phyloP scores from a whole-genome alignment of 257 asterid species.

The Eucommia ulmoides region DNA sequence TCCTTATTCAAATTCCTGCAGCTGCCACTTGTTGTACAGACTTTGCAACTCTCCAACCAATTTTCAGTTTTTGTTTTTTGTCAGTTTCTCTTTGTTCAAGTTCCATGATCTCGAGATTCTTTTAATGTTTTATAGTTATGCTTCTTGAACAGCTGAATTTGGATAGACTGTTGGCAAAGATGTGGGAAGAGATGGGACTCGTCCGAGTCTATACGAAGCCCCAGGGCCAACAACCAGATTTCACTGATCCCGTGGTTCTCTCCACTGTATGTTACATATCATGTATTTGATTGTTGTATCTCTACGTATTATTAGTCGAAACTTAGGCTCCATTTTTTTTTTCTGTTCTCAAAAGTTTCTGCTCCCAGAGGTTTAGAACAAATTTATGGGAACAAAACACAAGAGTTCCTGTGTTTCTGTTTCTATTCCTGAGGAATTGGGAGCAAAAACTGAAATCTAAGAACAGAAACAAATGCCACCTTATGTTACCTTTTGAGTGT shows the following conservation, averaged over 20 bases:
- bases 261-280: conserved; percentile 70
- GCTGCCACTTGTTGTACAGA: not conserved
- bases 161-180: conserved; percentile 68
- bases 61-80: not conserved
- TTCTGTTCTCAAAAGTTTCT: no score
- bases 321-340: no score
- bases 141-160: conserved; percentile 58
- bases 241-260: conserved; percentile 90
- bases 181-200: conserved; percentile 94
- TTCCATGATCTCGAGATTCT: no score
- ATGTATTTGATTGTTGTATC: no score
- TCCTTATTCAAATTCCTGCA: not conserved
- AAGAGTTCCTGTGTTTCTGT: no score
- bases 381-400: no score
- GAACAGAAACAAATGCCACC: no score
- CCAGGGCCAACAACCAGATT: conserved; percentile 99
- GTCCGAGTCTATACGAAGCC: conserved; percentile 94
- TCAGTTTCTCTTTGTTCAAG: no score
- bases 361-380: no score
- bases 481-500: not conserved
- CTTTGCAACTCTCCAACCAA: not conserved
- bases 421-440: no score
- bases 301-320: no score
- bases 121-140: conserved; percentile 13
- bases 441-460: no score